phyloP scores from a whole-genome alignment of 768 basidiomycete genomes.

The Termitomyces sp. region DNA sequence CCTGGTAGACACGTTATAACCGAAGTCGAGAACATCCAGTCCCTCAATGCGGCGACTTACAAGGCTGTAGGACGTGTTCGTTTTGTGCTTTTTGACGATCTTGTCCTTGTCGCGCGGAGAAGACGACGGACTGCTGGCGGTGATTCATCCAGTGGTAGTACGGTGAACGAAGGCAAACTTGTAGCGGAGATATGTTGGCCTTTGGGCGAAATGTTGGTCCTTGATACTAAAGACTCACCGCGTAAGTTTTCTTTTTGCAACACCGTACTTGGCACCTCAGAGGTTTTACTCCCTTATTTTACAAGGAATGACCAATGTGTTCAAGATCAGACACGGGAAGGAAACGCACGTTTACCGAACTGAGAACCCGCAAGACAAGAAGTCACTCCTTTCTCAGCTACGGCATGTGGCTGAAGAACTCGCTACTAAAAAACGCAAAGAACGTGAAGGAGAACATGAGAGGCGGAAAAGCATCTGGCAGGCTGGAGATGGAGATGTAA shows the following conservation, averaged over 20 bases:
- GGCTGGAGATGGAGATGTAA: constrained; percentile 36
- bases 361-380: constrained; percentile 79
- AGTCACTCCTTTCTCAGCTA: constrained; percentile 75
- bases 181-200: constrained; percentile 94
- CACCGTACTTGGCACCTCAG: not conserved
- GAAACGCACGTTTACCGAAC: constrained; percentile 94
- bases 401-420: constrained; percentile 92
- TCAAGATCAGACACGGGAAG: constrained; percentile 91
- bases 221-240: constrained; percentile 93
- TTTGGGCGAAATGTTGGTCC: constrained; percentile 87
- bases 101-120: constrained; percentile 80
- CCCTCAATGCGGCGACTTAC: constrained; percentile 93
- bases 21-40: constrained; percentile 77
- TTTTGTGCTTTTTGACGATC: constrained; percentile 88
- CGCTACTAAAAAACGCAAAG: constrained; percentile 81
- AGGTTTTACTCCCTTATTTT: not conserved
- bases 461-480: constrained; percentile 74
- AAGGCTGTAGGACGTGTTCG: constrained; percentile 83
- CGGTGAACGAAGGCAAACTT: constrained; percentile 64
- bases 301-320: constrained; percentile 85
- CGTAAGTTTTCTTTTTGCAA: constrained; percentile 42
- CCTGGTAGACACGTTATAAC: constrained; percentile 88
- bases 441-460: constrained; percentile 91
- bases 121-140: constrained; percentile 51
- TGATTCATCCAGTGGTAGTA: constrained; percentile 26